phyloP scores from a whole-genome alignment of 1,139 yeast genomes.

The Arxiozyma slooffiae region DNA sequence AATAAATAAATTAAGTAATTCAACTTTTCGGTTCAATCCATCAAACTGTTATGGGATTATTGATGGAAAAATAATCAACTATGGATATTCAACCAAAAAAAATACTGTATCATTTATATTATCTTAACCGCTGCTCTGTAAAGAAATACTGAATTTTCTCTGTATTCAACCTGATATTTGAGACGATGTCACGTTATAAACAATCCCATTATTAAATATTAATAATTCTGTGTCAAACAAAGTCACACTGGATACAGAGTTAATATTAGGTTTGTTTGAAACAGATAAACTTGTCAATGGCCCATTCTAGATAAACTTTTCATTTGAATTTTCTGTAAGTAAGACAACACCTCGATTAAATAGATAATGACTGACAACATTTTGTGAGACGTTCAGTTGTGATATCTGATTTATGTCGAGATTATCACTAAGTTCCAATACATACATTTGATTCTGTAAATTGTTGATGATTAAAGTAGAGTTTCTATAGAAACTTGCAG shows the following conservation, averaged over 20 bases:
- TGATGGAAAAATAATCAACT: background rate
- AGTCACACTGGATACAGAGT: slow-evolving; percentile 21
- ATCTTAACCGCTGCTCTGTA: slow-evolving; percentile 26
- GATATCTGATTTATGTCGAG: slow-evolving; percentile 9
- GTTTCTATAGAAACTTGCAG: slow-evolving; percentile 20
- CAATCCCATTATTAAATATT: slow-evolving; percentile 19
- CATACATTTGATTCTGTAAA: slow-evolving; percentile 20
- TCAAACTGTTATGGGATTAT: background rate
- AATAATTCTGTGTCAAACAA: slow-evolving; percentile 19
- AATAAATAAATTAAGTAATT: background rate
- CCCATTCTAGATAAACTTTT: slow-evolving; percentile 25
- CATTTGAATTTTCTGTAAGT: slow-evolving; percentile 3
- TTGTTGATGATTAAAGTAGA: slow-evolving; percentile 19
- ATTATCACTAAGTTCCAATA: slow-evolving; percentile 13
- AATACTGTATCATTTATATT: slow-evolving; percentile 27
- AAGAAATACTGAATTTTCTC: slow-evolving; percentile 23
- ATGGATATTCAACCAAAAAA: slow-evolving; percentile 31
- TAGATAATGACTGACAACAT: slow-evolving; percentile 9
- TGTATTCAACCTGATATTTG: slow-evolving; percentile 10
- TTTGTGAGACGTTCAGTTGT: slow-evolving; percentile 12
- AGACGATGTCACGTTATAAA: slow-evolving; percentile 18
- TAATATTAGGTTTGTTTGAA: background rate
- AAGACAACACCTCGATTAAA: slow-evolving; percentile 6
- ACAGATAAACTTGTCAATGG: slow-evolving; percentile 11
- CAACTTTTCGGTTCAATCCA: background rate